Conservation (phyloP, 192 early-diverging fungal genomes). For the Entomortierella beljakovae region DNA sequence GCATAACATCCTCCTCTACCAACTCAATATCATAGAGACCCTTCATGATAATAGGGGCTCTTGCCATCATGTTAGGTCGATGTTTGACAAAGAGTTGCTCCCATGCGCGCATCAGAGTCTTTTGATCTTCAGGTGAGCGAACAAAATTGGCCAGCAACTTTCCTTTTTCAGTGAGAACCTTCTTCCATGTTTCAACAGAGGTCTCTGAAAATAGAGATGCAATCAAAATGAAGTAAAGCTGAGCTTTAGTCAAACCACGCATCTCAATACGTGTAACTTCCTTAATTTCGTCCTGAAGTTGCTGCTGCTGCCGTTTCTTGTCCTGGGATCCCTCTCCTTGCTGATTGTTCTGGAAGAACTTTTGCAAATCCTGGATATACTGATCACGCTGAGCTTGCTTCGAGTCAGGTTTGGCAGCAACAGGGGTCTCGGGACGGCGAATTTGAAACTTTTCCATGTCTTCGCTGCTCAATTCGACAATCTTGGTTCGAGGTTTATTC, state of each 20-base stretch:
- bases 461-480: conserved; percentile 70
- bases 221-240: conserved; percentile 77
- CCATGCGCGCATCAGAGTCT: conserved; percentile 69
- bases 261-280: conserved; percentile 89
- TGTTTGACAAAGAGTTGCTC: conserved; percentile 64
- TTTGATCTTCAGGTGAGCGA: conserved; percentile 67
- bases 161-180: conserved; percentile 50
- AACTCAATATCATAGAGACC: conserved; percentile 78
- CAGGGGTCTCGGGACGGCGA: conserved; percentile 50
- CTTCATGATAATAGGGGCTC: conserved; percentile 73
- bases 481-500: conserved; percentile 72
- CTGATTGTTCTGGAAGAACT: conserved; percentile 53
- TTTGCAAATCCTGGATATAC: conserved; percentile 67
- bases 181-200: conserved; percentile 44
- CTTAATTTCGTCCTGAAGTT: conserved; percentile 73
- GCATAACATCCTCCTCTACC: conserved; percentile 84
- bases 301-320: conserved; percentile 44
- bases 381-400: conserved; percentile 54
- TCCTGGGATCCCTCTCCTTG: conserved; percentile 4
- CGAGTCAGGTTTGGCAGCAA: conserved; percentile 43
- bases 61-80: conserved; percentile 59
- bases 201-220: conserved; percentile 69
- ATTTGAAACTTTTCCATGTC: conserved; percentile 64
- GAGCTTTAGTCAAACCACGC: conserved; percentile 82
- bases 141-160: conserved; percentile 69